Evolutionary conservation across 2,329 filamentous ascomycete genomes (phyloP).

Genomic region (Lasiodiplodia citricola): DNA sequence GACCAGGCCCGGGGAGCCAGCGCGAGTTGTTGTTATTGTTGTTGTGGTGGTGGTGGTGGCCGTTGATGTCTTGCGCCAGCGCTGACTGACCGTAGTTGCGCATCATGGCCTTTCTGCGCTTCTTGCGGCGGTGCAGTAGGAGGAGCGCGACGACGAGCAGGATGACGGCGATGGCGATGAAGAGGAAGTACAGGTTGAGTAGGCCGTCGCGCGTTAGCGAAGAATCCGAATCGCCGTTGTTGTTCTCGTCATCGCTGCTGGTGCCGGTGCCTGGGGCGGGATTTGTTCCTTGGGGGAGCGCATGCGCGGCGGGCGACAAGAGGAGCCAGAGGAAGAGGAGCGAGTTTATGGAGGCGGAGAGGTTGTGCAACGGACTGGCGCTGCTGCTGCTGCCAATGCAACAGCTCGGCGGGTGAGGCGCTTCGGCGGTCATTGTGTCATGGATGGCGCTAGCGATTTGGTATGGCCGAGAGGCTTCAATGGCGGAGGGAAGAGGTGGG

Average conservation of each 20-base stretch:
- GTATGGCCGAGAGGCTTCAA: slow-evolving; percentile 2
- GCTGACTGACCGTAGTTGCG: slow-evolving; percentile 40
- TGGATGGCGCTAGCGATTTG: background rate
- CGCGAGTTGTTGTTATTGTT: slow-evolving; percentile 36
- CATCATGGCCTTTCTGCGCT: slow-evolving; percentile 36
- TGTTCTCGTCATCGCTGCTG: background rate
- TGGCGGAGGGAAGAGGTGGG: slow-evolving; percentile 3
- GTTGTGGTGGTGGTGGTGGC: slow-evolving; percentile 1
- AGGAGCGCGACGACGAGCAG: slow-evolving; percentile 50
- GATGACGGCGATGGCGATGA: slow-evolving; percentile 59
- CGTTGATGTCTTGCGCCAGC: slow-evolving; percentile 44
- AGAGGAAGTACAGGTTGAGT: slow-evolving; percentile 61
- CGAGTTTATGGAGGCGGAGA: background rate
- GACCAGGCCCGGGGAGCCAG: slow-evolving; percentile 34
- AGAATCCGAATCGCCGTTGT: background rate
- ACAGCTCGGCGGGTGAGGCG: slow-evolving; percentile 1
- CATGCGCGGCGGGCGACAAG: slow-evolving; percentile 43
- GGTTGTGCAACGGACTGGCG: background rate
- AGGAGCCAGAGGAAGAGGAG: slow-evolving; percentile 28
- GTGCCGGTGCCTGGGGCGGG: slow-evolving; percentile 12
- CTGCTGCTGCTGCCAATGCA: slow-evolving; percentile 2
- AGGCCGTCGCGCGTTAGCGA: slow-evolving; percentile 33
- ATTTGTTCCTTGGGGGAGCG: slow-evolving; percentile 29
- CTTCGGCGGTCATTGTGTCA: slow-evolving; percentile 14
- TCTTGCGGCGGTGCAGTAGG: slow-evolving; percentile 52